phyloP scores from a whole-genome alignment of 768 basidiomycete species.

The Pleurotus salmoneostramineus region DNA sequence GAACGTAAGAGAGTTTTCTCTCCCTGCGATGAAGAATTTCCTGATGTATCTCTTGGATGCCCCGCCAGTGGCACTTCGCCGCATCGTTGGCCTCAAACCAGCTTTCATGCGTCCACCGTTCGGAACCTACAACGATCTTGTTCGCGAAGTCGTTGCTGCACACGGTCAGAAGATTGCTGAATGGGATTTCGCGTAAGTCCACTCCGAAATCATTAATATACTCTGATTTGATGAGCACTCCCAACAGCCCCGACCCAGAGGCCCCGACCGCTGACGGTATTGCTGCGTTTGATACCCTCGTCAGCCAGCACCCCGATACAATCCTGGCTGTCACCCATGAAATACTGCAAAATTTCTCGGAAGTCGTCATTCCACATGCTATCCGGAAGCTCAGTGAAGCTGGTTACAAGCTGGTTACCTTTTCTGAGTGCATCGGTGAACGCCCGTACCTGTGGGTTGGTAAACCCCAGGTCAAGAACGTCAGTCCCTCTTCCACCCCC shows the following conservation, averaged over 20 bases:
- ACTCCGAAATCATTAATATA: background rate
- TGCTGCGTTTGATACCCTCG: constrained; percentile 20
- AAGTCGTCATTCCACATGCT: constrained; percentile 31
- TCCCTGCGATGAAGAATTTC: background rate
- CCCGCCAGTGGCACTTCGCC: constrained; percentile 20
- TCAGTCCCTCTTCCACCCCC: background rate
- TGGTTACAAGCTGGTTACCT: constrained; percentile 36
- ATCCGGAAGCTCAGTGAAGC: constrained; percentile 30
- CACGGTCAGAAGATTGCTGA: constrained; percentile 21
- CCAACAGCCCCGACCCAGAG: constrained; percentile 23
- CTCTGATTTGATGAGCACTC: background rate
- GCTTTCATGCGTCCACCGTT: constrained; percentile 36
- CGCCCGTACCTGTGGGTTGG: constrained; percentile 27
- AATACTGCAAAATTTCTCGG: constrained; percentile 9
- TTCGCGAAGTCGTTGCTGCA: constrained; percentile 16
- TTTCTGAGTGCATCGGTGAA: constrained; percentile 35
- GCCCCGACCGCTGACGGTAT: constrained; percentile 26
- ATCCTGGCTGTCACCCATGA: constrained; percentile 42
- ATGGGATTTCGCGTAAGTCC: constrained; percentile 31
- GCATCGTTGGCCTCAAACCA: constrained; percentile 28
- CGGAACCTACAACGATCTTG: constrained; percentile 30
- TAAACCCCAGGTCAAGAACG: constrained; percentile 1
- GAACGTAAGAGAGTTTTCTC: constrained; percentile 11
- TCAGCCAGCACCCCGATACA: constrained; percentile 25
- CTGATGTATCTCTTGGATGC: background rate